Percentiles rank a stretch among this genome's conserved stretches.
Conservation (phyloP, 257 asterid genomes). For the Vinca minor region DNA sequence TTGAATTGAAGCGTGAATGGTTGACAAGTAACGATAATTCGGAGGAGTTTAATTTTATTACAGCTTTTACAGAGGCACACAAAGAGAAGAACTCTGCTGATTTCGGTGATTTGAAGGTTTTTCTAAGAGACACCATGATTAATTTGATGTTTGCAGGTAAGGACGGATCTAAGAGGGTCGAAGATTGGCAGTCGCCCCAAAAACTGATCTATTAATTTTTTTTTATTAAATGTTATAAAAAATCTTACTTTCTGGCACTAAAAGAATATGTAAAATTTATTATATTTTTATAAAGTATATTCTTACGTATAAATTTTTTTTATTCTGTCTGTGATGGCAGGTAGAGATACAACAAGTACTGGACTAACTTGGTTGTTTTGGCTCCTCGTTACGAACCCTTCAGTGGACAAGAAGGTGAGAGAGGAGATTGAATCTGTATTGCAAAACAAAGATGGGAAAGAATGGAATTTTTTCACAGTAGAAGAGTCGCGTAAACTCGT, state of each 20-base stretch:
- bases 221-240: no score
- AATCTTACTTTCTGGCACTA: no score
- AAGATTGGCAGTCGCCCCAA: no score
- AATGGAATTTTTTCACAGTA: neutral
- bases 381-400: neutral
- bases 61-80: conserved; percentile 1
- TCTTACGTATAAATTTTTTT: no score
- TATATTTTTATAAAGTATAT: no score
- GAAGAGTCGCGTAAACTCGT: conserved; percentile 6
- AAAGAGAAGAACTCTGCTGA: neutral
- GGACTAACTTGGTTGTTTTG: conserved; percentile 5
- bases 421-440: conserved; percentile 1
- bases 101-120: neutral
- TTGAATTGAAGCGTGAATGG: neutral
- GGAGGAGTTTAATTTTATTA: neutral
- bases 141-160: conserved; percentile 8
- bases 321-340: no score
- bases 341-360: conserved; percentile 6
- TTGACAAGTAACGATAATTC: no score
- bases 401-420: neutral
- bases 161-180: no score
- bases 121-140: neutral
- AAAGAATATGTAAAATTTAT: no score
- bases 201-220: no score
- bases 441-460: neutral